Evolutionary conservation across 805 yeast species (phyloP), one percentile per base, ranked within the genome.

Genomic region (Cyberlindnera mycetangii): DNA sequence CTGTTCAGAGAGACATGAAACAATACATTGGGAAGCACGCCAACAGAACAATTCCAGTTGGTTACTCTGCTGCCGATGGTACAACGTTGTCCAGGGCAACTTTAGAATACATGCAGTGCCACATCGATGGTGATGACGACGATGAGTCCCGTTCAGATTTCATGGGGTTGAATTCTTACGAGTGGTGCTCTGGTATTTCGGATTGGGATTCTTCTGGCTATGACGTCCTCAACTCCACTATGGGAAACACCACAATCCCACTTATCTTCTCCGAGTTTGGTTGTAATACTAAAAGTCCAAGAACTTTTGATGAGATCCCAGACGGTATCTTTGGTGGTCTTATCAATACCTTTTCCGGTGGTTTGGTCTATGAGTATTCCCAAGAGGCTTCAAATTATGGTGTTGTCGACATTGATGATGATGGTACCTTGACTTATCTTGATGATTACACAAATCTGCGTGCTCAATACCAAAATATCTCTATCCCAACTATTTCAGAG

Each of bases 51-150:
- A 83, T 90, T 47, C 97, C 96, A 5, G 96, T 89, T n/a, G 97
- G 97, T 27, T 90, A 90, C 66, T 85, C 96, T 8, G 96, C 97
- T 38, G 97, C 97, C 15, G 96, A 87, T 57, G 89, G 81, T 50
- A 71, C 68, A 42, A 75, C 74, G 35, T 75, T 86, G 59, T 78
- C 96, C 57, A 67, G 78, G 39, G 84, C 87, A 27, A 80, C 92
- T 42, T 86, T 85, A 65, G 79, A 81, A 53, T 92, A 85, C 66
- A 74, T 92, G 61, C 85, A 85, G 65, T 90, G 98, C 71, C 88
- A 87, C 39, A 69, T 74, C 41, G 78, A 78, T 51, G 81, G 76
- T 30, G 63, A 64, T 32, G 54, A 67, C 5, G 78, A 70, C 39
- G 84, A 78, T 15, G 68, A 69, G 52, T 85, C 90, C 14, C 77